Evolutionary conservation across 148 eudicot genomes (phyloP).

Genomic region (Persicaria tinctoria): DNA sequence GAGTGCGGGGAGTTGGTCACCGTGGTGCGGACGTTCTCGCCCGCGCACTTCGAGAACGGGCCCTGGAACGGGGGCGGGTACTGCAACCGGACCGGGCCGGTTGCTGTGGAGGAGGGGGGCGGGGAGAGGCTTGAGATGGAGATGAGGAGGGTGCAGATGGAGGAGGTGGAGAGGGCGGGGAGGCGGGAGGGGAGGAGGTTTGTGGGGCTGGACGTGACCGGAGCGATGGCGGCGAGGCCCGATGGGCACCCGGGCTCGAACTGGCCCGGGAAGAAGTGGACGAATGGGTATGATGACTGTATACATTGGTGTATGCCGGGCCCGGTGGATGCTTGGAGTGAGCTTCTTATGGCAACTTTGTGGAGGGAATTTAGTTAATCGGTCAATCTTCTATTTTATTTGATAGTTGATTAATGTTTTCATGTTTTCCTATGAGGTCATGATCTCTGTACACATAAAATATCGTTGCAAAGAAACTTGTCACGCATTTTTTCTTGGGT

Average conservation of each 20-base stretch:
- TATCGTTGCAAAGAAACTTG: no score
- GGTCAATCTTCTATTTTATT: not conserved
- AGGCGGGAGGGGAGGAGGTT: constrained; percentile 26
- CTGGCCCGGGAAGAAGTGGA: constrained; percentile 53
- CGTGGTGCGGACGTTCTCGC: constrained; percentile 68
- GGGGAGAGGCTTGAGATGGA: constrained; percentile 22
- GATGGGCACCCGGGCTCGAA: constrained; percentile 60
- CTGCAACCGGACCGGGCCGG: constrained; percentile 54
- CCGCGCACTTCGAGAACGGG: constrained; percentile 68
- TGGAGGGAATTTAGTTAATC: constrained; percentile 14
- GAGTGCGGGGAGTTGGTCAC: constrained; percentile 32
- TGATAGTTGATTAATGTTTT: not conserved
- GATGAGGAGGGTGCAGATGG: constrained; percentile 35
- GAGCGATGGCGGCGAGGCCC: constrained; percentile 47
- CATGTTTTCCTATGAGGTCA: no score
- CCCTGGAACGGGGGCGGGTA: constrained; percentile 51
- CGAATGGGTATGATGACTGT: constrained; percentile 66
- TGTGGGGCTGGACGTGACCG: constrained; percentile 51
- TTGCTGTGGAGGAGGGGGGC: constrained; percentile 7
- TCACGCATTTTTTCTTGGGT: no score
- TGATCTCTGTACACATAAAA: no score
- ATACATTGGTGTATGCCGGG: constrained; percentile 87
- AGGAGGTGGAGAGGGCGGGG: constrained; percentile 40
- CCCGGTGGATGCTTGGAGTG: constrained; percentile 66
- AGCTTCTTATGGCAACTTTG: constrained; percentile 47